phyloP scores from a whole-genome alignment of 345 rosid species.

The Laguncularia racemosa region DNA sequence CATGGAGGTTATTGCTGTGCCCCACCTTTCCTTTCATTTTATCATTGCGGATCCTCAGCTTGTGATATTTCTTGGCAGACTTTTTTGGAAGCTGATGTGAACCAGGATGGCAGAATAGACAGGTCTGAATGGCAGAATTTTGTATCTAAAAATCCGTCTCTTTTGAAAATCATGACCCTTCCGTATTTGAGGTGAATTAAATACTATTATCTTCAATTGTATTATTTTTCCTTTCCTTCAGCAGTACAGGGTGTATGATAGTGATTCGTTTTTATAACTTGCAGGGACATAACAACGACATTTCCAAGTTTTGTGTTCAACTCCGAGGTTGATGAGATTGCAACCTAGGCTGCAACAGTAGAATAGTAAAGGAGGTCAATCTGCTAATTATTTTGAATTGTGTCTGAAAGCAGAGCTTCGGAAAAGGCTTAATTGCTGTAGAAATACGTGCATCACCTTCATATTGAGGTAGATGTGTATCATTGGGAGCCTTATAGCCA shows the following conservation, averaged over 20 bases:
- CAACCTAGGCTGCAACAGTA: conserved; percentile 27
- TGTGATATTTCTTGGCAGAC: conserved; percentile 42
- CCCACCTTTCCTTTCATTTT: too few relatives aligned
- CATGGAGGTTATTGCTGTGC: too few relatives aligned
- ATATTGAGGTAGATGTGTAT: too few relatives aligned
- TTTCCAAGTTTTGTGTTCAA: conserved; percentile 94
- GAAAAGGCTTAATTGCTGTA: neutral
- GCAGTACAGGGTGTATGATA: neutral
- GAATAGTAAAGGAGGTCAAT: neutral
- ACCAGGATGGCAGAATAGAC: conserved; percentile 87
- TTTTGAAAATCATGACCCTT: conserved; percentile 89
- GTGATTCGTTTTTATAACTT: neutral
- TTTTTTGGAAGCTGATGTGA: conserved; percentile 77
- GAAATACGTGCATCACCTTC: neutral
- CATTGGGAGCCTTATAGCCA: neutral
- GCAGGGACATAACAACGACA: conserved; percentile 94
- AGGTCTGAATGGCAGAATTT: conserved; percentile 75
- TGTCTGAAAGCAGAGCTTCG: neutral
- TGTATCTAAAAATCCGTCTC: conserved; percentile 77
- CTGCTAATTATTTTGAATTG: neutral
- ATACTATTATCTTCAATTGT: neutral
- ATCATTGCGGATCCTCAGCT: neutral
- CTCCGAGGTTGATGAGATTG: conserved; percentile 89
- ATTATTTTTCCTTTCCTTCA: too few relatives aligned
- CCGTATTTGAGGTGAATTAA: conserved; percentile 76